Percentiles rank a stretch among this genome's conserved stretches.
Conservation (phyloP, 305 asterid genomes). For the Salvia sclarea region DNA sequence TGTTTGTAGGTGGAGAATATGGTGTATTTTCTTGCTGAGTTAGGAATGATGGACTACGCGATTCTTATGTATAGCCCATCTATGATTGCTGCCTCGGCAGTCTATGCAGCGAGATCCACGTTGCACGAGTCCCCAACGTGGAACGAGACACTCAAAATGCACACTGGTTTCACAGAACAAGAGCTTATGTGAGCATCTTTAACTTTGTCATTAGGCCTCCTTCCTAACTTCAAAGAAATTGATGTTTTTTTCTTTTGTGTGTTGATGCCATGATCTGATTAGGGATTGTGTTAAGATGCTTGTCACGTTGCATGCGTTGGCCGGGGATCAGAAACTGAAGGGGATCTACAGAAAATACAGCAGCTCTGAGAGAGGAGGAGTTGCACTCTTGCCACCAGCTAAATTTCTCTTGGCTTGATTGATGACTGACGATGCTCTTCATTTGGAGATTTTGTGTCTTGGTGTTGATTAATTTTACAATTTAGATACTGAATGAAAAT, state of each 20-base stretch:
- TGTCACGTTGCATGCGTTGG: constrained; percentile 49
- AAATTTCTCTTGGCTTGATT: constrained; percentile 44
- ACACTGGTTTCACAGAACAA: constrained; percentile 67
- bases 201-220: neutral
- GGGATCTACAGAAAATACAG: constrained; percentile 64
- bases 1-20: constrained; percentile 57
- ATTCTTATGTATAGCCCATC: constrained; percentile 59
- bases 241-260: neutral
- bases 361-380: constrained; percentile 46
- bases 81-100: constrained; percentile 93
- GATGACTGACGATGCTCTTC: neutral
- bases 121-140: constrained; percentile 55
- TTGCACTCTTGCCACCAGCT: constrained; percentile 67
- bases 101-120: constrained; percentile 73
- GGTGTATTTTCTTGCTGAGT: constrained; percentile 75
- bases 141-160: constrained; percentile 70
- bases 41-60: constrained; percentile 73
- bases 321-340: constrained; percentile 47
- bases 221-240: neutral
- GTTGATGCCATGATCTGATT: neutral
- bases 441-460: neutral
- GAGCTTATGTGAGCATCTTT: constrained; percentile 49
- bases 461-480: neutral
- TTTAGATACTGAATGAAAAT: neutral
- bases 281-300: constrained; percentile 71